Base-by-base conservation (phyloP, 2,329 filamentous ascomycete genomes). In the Parafenestella ontariensis region DNA sequence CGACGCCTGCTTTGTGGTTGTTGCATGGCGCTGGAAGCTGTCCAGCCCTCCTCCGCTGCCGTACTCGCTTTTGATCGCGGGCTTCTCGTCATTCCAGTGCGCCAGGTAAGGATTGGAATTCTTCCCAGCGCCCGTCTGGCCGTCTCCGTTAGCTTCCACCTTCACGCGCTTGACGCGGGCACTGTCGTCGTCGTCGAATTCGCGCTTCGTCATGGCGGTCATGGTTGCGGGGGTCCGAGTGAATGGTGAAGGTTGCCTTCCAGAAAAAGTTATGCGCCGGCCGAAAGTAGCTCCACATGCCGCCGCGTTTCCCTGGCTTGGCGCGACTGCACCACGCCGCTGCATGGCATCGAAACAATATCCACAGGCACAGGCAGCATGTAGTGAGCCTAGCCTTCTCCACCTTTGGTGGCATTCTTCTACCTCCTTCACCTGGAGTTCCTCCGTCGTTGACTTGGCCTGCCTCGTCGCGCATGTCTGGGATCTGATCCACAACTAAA, bases 51-150 rank as follows among this genome's bases (percentile, higher is more conserved):
- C 37, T 36, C 81, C 43, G 83, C 54, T 58, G 58, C 59, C 61
- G 39, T 57, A 52, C 56, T 59, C 65, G 67, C 64, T 70, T 61
- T 68, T 70, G 70, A 62, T 75, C 68, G 41, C 41, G n/a, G 52
- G 64, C 59, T 62, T 49, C 58, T 84, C 79, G 59, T 88, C 83
- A 77, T 94, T 87, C 86, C 90, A 89, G 78, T 99, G 95, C 52
- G 92, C 91, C 59, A 99, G 87, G 80, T 99, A 98, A 1, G 91
- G 91, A 75, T 98, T 98, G 1, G 91, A 91, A 75, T 98, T 98
- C 73, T 84, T 71, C 54, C 79, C 78, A 49, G 85, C 83, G 70
- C 86, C 82, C 60, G 75, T 78, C 57, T 62, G 66, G 53, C 64
- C 74, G 36, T 62, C 56, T 39, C 71, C 69, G 61, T 69, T 72